Conservation (phyloP, 2,329 filamentous ascomycete species). For the Alternaria incomplexa region DNA sequence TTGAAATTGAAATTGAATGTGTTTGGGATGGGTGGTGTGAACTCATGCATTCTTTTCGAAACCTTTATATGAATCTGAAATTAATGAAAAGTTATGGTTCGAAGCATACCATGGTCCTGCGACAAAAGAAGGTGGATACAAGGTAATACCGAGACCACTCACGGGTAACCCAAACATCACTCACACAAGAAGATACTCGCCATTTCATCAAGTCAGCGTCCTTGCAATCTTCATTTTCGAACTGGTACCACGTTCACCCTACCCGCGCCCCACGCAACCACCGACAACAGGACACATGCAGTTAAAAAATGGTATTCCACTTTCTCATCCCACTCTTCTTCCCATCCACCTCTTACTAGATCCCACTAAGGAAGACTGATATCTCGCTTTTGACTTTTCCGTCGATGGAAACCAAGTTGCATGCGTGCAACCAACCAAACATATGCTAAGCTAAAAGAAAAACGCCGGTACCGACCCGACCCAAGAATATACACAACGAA, state of each 20-base stretch:
- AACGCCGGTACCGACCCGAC: conserved; percentile 25
- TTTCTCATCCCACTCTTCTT: not conserved
- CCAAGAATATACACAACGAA: conserved; percentile 30
- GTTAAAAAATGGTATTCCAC: not conserved
- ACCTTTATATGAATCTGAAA: not conserved
- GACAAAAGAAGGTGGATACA: not conserved
- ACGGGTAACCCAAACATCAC: not conserved
- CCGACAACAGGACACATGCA: not conserved
- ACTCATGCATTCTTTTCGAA: not conserved
- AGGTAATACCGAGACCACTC: not conserved
- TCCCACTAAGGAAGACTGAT: not conserved
- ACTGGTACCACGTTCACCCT: accelerated
- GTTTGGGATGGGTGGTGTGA: not conserved
- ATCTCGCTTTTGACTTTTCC: conserved; percentile 14
- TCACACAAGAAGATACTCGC: not conserved
- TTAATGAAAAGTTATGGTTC: not conserved
- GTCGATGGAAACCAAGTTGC: not conserved
- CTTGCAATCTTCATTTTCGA: not conserved
- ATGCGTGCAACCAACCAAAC: not conserved
- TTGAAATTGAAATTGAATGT: not conserved
- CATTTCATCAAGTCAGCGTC: not conserved
- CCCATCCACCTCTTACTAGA: not conserved
- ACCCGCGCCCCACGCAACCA: not conserved
- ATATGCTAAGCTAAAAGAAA: not conserved
- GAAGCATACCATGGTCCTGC: not conserved